Evolutionary conservation across 768 basidiomycete genomes (phyloP).

Genomic region (Tricholoma sp.): DNA sequence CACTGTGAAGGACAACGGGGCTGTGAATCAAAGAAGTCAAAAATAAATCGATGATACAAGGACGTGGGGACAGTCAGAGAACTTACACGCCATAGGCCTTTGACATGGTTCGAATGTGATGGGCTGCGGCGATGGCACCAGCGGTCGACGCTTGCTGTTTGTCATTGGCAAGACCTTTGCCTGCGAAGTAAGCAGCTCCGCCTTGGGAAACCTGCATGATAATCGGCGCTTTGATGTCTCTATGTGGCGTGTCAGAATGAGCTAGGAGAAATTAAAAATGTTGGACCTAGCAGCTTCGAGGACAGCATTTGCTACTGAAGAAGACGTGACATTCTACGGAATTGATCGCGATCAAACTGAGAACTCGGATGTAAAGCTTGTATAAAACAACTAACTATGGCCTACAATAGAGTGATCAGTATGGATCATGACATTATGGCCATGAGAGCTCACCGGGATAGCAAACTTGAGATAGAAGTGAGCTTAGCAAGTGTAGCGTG

Average conservation of each 20-base stretch:
- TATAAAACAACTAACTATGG: slow-evolving; percentile 60
- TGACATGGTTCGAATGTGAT: slow-evolving; percentile 84
- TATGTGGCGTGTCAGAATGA: slow-evolving; percentile 24
- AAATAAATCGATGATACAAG: slow-evolving; percentile 1
- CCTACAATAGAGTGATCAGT: slow-evolving; percentile 35
- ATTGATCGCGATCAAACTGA: background rate
- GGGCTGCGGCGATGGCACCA: slow-evolving; percentile 91
- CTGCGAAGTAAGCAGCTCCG: slow-evolving; percentile 92
- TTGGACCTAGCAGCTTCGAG: slow-evolving; percentile 89
- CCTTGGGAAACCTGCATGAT: slow-evolving; percentile 98
- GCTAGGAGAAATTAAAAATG: slow-evolving; percentile 1
- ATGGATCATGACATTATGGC: slow-evolving; percentile 2
- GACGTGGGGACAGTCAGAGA: background rate
- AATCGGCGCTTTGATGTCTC: slow-evolving; percentile 95
- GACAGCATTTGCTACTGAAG: slow-evolving; percentile 89
- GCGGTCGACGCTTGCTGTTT: slow-evolving; percentile 92
- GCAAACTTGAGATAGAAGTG: slow-evolving; percentile 52
- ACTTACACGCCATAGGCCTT: slow-evolving; percentile 91
- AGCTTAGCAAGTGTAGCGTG: slow-evolving; percentile 1
- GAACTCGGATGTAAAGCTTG: slow-evolving; percentile 7
- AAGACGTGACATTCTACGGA: slow-evolving; percentile 93
- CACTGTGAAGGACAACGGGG: slow-evolving; percentile 95
- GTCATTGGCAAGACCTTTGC: slow-evolving; percentile 93
- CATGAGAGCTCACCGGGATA: slow-evolving; percentile 62
- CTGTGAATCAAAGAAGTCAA: slow-evolving; percentile 30